These are phyloP conservation scores for Colletotrichum liaoningense DNA, from an alignment of 2,329 filamentous ascomycete genomes.

Conservation along the genomic window DNA sequence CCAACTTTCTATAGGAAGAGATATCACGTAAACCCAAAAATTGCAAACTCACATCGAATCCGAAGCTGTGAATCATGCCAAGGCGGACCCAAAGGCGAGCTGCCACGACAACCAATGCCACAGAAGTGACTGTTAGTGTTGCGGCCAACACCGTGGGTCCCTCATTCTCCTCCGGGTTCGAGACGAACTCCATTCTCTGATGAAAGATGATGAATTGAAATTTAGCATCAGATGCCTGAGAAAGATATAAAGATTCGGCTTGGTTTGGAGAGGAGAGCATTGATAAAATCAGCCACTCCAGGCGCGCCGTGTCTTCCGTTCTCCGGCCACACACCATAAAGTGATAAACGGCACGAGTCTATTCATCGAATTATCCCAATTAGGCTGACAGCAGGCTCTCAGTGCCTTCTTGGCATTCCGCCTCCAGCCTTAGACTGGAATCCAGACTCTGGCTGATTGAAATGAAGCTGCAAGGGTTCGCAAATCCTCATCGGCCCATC, in stretches of 20 bases:
- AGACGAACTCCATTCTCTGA: slow-evolving; percentile 32
- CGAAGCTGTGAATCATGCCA: slow-evolving; percentile 58
- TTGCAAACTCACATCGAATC: slow-evolving; percentile 54
- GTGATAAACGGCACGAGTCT: neutral
- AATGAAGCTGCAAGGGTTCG: too few relatives aligned
- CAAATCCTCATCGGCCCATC: neutral
- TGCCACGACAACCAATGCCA: slow-evolving; percentile 51
- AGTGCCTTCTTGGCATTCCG: neutral
- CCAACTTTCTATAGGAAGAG: too few relatives aligned
- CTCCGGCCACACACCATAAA: too few relatives aligned
- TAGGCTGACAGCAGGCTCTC: neutral
- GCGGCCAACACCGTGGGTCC: slow-evolving; percentile 52
- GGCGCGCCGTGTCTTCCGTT: neutral
- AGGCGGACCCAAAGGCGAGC: slow-evolving; percentile 59
- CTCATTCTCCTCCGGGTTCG: slow-evolving; percentile 49
- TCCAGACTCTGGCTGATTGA: neutral
- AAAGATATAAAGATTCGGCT: slow-evolving; percentile 26
- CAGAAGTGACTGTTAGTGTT: slow-evolving; percentile 49
- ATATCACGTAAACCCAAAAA: too few relatives aligned
- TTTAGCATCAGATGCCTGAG: slow-evolving; percentile 41
- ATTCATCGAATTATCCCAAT: neutral
- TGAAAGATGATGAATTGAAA: neutral
- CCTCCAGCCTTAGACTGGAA: neutral
- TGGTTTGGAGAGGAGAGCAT: neutral
- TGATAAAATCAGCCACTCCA: neutral